Base-by-base conservation (phyloP, 2,329 filamentous ascomycete species). In the Cladophialophora exuberans region DNA sequence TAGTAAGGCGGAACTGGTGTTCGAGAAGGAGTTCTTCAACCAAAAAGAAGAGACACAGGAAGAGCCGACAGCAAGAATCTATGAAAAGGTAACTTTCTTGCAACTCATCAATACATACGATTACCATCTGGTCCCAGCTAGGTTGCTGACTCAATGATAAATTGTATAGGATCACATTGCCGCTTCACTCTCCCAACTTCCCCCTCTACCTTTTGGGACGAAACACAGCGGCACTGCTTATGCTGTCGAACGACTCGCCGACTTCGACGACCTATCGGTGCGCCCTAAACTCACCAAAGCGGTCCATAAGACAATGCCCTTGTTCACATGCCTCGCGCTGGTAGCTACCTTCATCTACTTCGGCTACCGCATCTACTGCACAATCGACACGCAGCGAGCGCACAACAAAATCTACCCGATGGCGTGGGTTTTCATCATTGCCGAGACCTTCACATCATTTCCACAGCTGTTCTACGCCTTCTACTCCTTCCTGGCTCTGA, bases 351-450 rank as follows among this genome's bases (percentile, higher is more conserved):
- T 43, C 31, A 44, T 49, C 7, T 62, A 62, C 26, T 60, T 62
- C 39, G 60, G 33, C 18, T 44, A 54, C 15, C 53, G 60, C 6
- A 47, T 60, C 26, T 48, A 49, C 17, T 59, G 53, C 18, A 62
- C 60, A 15, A 18, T 46, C 7, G 38, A 41, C 17, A 54, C 60
- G 5, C 36, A 62, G 36, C 23, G 22, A 15, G 30, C 36, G 10
- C 45, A 45, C 15, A 54, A 58, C 43, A 33, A 51, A 18, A 56
- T 46, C 18, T 62, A 55, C 48, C 48, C 46, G 45, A 59, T 60
- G 57, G 60, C 60, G 15, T 62, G 60, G 60, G 51, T 50, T 18
- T 62, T 62, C 23, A 60, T 62, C 41, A 15, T 52, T 13, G 54
- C 54, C 7, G 60, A 62, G 30, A 31, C 56, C 3, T 54, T 55